phyloP scores from a whole-genome alignment of 352 stramenopile species.

The Hyaloperonospora brassicae region DNA sequence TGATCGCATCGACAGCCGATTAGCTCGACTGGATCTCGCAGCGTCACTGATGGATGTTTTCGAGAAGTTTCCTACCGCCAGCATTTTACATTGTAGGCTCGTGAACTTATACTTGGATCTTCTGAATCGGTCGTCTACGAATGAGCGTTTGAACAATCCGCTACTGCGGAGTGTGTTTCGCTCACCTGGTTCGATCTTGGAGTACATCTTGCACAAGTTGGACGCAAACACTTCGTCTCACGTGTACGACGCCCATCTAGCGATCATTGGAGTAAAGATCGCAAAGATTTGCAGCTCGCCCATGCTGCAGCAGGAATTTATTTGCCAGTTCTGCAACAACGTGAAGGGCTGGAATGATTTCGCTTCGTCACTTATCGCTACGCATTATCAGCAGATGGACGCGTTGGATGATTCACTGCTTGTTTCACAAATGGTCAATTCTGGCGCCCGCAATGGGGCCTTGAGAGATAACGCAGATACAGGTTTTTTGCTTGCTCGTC shows the following conservation, averaged over 20 bases:
- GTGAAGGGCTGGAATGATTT: constrained; percentile 61
- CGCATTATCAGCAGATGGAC: constrained; percentile 72
- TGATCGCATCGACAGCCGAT: constrained; percentile 44
- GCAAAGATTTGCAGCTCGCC: constrained; percentile 71
- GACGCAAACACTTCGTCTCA: constrained; percentile 39
- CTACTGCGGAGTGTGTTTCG: constrained; percentile 64
- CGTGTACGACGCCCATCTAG: constrained; percentile 60
- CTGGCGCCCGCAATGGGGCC: constrained; percentile 11
- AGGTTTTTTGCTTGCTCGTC: constrained; percentile 42
- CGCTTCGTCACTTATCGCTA: constrained; percentile 51
- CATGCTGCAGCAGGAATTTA: constrained; percentile 65
- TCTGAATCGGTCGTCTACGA: constrained; percentile 51
- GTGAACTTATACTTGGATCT: constrained; percentile 66
- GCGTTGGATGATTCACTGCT: constrained; percentile 50
- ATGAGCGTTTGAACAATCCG: constrained; percentile 65
- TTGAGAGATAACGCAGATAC: constrained; percentile 42
- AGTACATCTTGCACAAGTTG: constrained; percentile 64
- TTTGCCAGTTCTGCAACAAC: constrained; percentile 64
- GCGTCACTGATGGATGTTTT: constrained; percentile 64
- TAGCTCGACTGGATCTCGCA: constrained; percentile 47
- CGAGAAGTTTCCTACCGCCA: constrained; percentile 60
- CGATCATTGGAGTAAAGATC: constrained; percentile 73
- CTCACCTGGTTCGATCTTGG: constrained; percentile 53
- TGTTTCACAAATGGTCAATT: constrained; percentile 17
- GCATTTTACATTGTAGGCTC: constrained; percentile 62